Evolutionary conservation across 1,284 basidiomycete species (phyloP).

Genomic region (Paramarasmius palmivorus): DNA sequence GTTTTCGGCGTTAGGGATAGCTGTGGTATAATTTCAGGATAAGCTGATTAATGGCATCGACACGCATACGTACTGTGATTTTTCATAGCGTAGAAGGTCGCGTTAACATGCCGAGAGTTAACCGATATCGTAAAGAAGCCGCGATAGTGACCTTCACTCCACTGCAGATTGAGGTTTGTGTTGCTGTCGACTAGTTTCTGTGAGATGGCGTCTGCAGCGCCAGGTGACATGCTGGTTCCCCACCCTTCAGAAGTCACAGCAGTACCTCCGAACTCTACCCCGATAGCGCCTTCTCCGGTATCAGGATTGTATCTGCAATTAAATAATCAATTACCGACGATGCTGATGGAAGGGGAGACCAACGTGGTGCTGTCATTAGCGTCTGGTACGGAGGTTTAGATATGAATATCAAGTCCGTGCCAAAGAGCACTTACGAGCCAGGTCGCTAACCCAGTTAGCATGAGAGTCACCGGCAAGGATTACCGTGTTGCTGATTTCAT

Average conservation of each 20-base stretch:
- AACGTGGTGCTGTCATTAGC: constrained; percentile 50
- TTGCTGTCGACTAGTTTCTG: too few relatives aligned
- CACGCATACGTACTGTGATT: constrained; percentile 45
- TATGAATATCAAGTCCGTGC: too few relatives aligned
- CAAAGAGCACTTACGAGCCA: too few relatives aligned
- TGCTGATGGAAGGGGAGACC: constrained; percentile 14
- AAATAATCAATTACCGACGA: background rate
- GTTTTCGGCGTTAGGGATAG: constrained; percentile 48
- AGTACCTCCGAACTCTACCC: constrained; percentile 69
- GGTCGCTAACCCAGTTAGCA: constrained; percentile 61
- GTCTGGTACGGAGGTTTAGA: constrained; percentile 27
- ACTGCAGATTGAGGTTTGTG: constrained; percentile 33
- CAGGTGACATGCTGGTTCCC: constrained; percentile 43
- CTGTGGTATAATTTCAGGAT: constrained; percentile 20
- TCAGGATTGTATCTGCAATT: constrained; percentile 47
- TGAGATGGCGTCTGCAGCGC: constrained; percentile 42
- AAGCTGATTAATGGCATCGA: background rate
- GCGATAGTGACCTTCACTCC: constrained; percentile 63
- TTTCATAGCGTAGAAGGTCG: constrained; percentile 62
- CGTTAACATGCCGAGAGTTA: constrained; percentile 44
- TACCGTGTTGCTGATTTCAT: constrained; percentile 58
- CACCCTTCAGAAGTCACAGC: constrained; percentile 57
- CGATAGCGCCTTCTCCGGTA: constrained; percentile 56
- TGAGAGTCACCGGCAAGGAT: constrained; percentile 70
- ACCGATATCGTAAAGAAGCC: constrained; percentile 63